These are phyloP conservation scores for Nakazawaea wyomingensis DNA, from an alignment of 805 yeast genomes.

Conservation along the genomic window DNA sequence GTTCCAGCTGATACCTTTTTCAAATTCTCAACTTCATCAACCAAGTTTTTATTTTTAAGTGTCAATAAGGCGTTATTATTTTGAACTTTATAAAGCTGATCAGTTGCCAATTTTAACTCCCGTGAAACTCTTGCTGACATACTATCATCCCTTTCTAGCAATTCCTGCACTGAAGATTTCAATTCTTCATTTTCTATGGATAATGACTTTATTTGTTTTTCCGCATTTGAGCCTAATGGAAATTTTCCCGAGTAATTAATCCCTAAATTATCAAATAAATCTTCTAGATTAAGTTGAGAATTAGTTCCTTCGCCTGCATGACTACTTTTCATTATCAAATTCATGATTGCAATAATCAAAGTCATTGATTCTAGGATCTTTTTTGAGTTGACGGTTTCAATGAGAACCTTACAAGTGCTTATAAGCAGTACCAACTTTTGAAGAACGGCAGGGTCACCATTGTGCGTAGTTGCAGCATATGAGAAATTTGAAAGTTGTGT, in stretches of 20 bases:
- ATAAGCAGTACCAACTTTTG: neutral
- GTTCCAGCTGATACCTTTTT: neutral
- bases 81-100: neutral
- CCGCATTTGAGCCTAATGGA: conserved; percentile 46
- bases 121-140: conserved; percentile 17
- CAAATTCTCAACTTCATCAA: neutral
- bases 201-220: conserved; percentile 22
- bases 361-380: no score
- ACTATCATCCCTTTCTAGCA: conserved; percentile 22
- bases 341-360: no score
- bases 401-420: neutral
- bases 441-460: neutral
- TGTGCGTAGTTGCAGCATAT: neutral
- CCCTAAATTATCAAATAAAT: neutral
- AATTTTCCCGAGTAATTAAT: conserved; percentile 37
- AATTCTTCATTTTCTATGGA: conserved; percentile 16
- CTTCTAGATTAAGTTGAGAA: neutral
- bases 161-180: conserved; percentile 22
- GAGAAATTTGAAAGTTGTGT: neutral
- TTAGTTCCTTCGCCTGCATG: no score
- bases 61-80: neutral
- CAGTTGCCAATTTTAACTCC: conserved; percentile 7
- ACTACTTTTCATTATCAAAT: no score
- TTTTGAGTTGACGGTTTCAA: neutral
- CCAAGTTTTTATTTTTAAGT: neutral